Conservation (phyloP, 108 stramenopile species). For the Hondaea fermentalgiana region DNA sequence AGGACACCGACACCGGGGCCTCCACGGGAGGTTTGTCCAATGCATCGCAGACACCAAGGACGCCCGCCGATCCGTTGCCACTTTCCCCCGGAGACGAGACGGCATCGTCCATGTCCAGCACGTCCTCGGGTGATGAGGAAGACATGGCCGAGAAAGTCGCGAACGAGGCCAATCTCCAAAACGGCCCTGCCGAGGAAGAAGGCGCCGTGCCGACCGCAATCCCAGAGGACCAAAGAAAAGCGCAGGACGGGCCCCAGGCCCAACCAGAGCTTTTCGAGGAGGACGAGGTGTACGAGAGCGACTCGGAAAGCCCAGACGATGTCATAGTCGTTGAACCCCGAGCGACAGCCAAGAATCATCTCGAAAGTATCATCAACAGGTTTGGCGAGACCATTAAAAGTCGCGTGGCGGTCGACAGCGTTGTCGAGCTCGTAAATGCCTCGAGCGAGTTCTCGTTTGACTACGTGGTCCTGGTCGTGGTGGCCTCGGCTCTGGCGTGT, state of each 20-base stretch:
- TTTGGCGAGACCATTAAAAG: neutral
- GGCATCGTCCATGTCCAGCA: too few relatives aligned
- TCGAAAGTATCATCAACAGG: neutral
- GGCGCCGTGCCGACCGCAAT: too few relatives aligned
- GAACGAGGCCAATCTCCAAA: too few relatives aligned
- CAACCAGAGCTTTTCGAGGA: neutral
- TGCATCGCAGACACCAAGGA: too few relatives aligned
- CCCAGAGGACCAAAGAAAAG: too few relatives aligned
- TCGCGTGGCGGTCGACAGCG: slow-evolving; percentile 45
- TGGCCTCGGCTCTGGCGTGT: slow-evolving; percentile 65
- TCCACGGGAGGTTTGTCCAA: too few relatives aligned
- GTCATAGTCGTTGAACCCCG: neutral
- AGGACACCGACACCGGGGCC: neutral
- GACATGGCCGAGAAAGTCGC: too few relatives aligned
- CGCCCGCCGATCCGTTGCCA: too few relatives aligned
- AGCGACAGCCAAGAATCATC: neutral
- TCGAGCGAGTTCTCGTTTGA: slow-evolving; percentile 47
- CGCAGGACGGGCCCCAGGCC: neutral
- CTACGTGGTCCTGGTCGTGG: slow-evolving; percentile 47
- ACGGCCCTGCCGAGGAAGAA: too few relatives aligned
- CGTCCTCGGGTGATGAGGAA: too few relatives aligned
- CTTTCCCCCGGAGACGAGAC: too few relatives aligned
- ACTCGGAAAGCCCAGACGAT: neutral
- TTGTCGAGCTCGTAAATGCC: slow-evolving; percentile 52
- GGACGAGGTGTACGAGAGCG: neutral